These are phyloP conservation scores for Emericellopsis atlantica DNA, from an alignment of 2,329 filamentous ascomycete species.

Conservation along the genomic window DNA sequence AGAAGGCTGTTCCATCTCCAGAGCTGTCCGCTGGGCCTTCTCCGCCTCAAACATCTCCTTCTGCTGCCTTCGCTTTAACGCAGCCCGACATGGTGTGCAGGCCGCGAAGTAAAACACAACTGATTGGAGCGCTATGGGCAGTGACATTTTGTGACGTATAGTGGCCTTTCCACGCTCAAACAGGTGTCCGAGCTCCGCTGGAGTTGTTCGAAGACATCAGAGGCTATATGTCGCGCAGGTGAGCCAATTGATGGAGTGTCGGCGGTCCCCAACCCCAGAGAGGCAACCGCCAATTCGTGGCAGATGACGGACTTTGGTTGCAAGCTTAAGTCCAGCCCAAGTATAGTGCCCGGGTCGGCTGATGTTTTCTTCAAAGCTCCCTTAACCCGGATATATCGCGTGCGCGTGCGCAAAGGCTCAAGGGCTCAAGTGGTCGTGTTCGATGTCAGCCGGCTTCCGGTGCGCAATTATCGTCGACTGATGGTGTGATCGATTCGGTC, in stretches of 20 bases:
- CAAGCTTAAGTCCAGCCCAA: no score
- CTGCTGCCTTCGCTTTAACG: conserved; percentile 55
- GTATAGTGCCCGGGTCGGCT: no score
- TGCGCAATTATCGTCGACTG: no score
- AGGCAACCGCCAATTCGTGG: not conserved
- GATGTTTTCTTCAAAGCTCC: no score
- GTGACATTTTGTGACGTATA: conserved; percentile 22
- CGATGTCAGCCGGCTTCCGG: no score
- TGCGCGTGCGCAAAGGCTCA: no score
- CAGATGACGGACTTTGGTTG: no score
- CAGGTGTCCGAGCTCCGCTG: not conserved
- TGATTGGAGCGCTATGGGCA: conserved; percentile 55
- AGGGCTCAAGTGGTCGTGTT: no score
- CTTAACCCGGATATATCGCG: no score
- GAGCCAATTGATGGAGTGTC: not conserved
- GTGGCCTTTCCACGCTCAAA: not conserved
- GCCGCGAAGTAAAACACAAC: conserved; percentile 67
- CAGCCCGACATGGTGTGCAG: conserved; percentile 56
- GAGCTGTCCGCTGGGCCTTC: conserved; percentile 33
- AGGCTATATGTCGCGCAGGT: no score
- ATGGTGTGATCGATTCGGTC: no score
- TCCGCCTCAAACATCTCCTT: conserved; percentile 61
- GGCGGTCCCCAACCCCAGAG: not conserved
- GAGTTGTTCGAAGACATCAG: not conserved
- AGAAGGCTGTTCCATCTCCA: conserved; percentile 58